These are phyloP conservation scores for Lepiota brunneoincarnata DNA, from an alignment of 768 basidiomycete species.

Conservation along the genomic window DNA sequence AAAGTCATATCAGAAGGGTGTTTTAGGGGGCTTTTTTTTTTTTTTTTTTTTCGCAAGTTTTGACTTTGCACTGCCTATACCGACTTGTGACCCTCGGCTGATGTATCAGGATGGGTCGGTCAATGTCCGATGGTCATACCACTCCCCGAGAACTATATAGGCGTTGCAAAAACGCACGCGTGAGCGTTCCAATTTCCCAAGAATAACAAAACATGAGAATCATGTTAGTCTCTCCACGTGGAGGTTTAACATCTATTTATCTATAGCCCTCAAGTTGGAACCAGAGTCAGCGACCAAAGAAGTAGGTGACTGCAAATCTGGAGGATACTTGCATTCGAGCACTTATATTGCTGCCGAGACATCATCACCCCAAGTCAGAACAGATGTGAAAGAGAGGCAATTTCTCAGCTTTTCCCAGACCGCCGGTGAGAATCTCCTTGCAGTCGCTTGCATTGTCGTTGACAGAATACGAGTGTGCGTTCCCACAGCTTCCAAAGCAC, in stretches of 20 bases:
- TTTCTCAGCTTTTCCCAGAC: too few relatives aligned
- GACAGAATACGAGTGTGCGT: too few relatives aligned
- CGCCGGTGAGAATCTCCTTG: too few relatives aligned
- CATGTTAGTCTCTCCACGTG: conserved; percentile 2
- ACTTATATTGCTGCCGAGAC: conserved; percentile 3
- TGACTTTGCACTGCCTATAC: not conserved
- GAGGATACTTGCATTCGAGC: not conserved
- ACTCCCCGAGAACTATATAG: not conserved
- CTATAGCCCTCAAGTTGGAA: not conserved
- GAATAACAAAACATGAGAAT: conserved; percentile 11
- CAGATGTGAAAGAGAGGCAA: not conserved
- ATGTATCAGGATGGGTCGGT: not conserved
- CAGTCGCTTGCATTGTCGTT: too few relatives aligned
- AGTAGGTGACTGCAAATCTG: not conserved
- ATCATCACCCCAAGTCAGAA: not conserved
- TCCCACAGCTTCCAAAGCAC: too few relatives aligned
- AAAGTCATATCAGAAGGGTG: not conserved
- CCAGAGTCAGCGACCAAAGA: not conserved
- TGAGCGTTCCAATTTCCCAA: not conserved
- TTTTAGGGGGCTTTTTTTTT: not conserved
- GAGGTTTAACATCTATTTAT: conserved; percentile 5
- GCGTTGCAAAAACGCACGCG: not conserved
- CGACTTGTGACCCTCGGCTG: not conserved
- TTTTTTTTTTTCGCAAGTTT: not conserved
- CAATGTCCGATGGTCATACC: not conserved